Base-by-base conservation (phyloP, 768 basidiomycete species). In the Tephrocybe sp. region DNA sequence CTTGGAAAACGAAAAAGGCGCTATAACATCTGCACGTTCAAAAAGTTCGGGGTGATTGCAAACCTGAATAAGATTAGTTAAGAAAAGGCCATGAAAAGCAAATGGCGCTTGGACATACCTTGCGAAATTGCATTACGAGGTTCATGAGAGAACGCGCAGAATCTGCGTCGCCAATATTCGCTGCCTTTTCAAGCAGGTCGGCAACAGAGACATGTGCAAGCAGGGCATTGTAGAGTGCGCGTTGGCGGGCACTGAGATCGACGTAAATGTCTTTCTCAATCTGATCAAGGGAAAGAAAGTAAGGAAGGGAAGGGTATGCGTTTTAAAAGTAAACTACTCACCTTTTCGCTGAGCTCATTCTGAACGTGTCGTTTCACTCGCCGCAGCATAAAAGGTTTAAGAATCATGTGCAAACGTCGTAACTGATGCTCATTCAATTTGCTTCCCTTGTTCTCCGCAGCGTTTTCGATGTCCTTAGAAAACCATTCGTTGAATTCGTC, bases 401-500 rank as follows among this genome's bases (percentile, higher is more conserved):
- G 75, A 53, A 99, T 98, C 92, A 98, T 97, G 64, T 99, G 97
- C 53, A 99, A 71, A 35, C 97, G 85, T 43, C 93, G 83, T 39
- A 99, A 73, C 66, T 99, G 97, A 65, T 97, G 87, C 64, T 97
- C 95, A 63, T 96, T 97, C 58, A 98, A 75, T 64, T 86, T 90
- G 67, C 87, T 85, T 5, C 89, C 91, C 60, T 92, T 90, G 65
- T 93, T 94, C 67, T 93, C 94, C 5, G 80, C 80, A 14, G 92
- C 92, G 63, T 90, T 95, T 73, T 99, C 97, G 48, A 98, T 98
- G 62, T 98, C 97, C 69, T 98, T 97, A 10, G 96, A 97, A 68
- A 99, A 99, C 97, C 97, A 99, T 67, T 98, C 96, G 65, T 89
- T 93, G 75, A 99, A 99, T 70, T 99, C 97, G 63, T 98, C 95